Evolutionary conservation across 441 rosid species (phyloP).

Genomic region (Erysimum cheiri): DNA sequence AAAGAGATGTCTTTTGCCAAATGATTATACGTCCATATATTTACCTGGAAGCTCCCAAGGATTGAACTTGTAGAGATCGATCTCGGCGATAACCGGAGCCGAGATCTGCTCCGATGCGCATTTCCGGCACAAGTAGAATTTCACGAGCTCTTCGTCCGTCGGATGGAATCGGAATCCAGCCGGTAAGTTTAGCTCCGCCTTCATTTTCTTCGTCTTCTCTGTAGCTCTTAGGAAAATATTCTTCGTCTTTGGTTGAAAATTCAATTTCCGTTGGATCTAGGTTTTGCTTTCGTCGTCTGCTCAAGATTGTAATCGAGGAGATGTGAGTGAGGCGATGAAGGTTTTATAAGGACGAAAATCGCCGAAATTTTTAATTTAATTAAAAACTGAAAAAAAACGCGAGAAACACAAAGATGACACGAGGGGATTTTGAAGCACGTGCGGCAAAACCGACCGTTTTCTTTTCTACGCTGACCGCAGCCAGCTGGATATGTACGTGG

Average conservation of each 20-base stretch:
- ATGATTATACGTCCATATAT: neutral
- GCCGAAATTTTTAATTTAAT: slow-evolving; percentile 25
- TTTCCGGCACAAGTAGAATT: slow-evolving; percentile 75
- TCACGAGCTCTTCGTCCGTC: slow-evolving; percentile 90
- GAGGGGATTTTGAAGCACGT: slow-evolving; percentile 41
- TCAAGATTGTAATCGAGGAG: slow-evolving; percentile 40
- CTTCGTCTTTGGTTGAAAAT: neutral
- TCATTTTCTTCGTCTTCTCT: slow-evolving; percentile 46
- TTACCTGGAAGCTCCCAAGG: slow-evolving; percentile 99
- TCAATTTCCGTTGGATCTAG: slow-evolving; percentile 3
- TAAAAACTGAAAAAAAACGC: neutral
- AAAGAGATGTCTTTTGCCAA: neutral
- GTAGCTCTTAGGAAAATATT: neutral
- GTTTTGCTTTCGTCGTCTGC: neutral
- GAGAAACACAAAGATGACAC: slow-evolving; percentile 25
- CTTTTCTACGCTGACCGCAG: slow-evolving; percentile 55
- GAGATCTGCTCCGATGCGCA: slow-evolving; percentile 64
- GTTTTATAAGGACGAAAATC: slow-evolving; percentile 50
- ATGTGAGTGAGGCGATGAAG: slow-evolving; percentile 25
- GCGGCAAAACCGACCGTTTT: slow-evolving; percentile 43
- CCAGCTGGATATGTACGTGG: slow-evolving; percentile 45
- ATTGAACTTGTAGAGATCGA: slow-evolving; percentile 89
- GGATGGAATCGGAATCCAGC: slow-evolving; percentile 97
- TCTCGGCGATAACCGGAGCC: slow-evolving; percentile 85
- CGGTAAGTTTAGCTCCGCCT: slow-evolving; percentile 63